Percentiles rank a stretch among this genome's conserved stretches.
These are phyloP conservation scores for Mycena floridula DNA, from an alignment of 768 basidiomycete genomes.

Conservation along the genomic window DNA sequence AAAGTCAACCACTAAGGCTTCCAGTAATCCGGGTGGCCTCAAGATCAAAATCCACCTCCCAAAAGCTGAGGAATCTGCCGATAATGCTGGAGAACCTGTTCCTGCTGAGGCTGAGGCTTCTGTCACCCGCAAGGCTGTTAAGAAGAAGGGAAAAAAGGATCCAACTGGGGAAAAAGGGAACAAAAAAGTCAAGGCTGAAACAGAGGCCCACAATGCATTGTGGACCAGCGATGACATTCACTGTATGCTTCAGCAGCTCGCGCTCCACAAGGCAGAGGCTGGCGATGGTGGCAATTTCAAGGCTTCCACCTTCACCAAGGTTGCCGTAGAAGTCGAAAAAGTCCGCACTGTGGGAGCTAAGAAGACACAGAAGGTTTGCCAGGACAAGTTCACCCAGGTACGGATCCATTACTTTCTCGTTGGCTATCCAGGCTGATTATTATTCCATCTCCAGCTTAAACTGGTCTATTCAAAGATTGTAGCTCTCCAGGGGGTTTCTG, in stretches of 20 bases:
- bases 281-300: conserved; percentile 20
- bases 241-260: conserved; percentile 12
- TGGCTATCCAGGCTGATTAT: background rate
- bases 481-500: background rate
- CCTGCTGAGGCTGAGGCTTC: too few species aligned
- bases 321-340: conserved; percentile 1
- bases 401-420: background rate
- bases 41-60: too few species aligned
- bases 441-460: background rate
- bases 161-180: background rate
- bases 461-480: background rate
- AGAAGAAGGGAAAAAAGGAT: too few species aligned
- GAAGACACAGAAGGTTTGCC: conserved; percentile 8
- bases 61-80: too few species aligned
- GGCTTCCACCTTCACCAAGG: conserved; percentile 9
- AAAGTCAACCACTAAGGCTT: too few species aligned
- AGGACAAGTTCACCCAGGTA: conserved; percentile 13
- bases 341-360: conserved; percentile 3
- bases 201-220: background rate
- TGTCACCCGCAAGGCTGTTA: too few species aligned
- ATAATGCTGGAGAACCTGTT: too few species aligned
- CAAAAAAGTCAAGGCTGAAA: background rate
- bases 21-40: too few species aligned
- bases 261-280: conserved; percentile 17
- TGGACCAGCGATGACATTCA: conserved; percentile 13